Conservation (phyloP, 495 filamentous ascomycete species). For the Gamarada debralockiae region DNA sequence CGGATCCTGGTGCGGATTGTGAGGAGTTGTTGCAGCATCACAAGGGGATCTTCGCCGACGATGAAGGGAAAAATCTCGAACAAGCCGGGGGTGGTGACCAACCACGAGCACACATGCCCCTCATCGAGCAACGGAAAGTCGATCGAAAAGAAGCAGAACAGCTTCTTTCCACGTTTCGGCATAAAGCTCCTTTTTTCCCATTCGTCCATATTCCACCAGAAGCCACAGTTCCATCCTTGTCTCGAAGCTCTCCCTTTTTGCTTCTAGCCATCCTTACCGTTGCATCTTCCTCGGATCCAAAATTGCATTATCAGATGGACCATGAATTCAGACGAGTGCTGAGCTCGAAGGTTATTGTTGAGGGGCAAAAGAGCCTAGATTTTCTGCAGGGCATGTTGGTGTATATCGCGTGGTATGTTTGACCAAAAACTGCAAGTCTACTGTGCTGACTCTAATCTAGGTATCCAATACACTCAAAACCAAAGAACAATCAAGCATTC, state of each 20-base stretch:
- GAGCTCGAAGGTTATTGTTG: constrained; percentile 27
- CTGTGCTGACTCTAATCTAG: constrained; percentile 14
- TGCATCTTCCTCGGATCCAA: constrained; percentile 19
- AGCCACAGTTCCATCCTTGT: constrained; percentile 27
- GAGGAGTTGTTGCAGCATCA: constrained; percentile 15
- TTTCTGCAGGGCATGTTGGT: constrained; percentile 38
- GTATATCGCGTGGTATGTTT: constrained; percentile 35
- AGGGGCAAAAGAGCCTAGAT: constrained; percentile 34
- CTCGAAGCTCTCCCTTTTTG: constrained; percentile 33
- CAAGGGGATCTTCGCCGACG: constrained; percentile 15
- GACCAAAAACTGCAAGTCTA: background rate
- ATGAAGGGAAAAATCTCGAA: background rate
- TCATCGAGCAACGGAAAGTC: background rate
- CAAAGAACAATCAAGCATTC: constrained; percentile 26
- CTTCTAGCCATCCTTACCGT: constrained; percentile 30
- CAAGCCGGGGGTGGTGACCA: background rate
- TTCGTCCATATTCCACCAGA: constrained; percentile 30
- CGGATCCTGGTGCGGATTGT: constrained; percentile 6
- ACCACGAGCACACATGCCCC: background rate
- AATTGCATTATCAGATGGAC: constrained; percentile 25
- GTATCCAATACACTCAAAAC: constrained; percentile 28
- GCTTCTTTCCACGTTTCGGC: constrained; percentile 13
- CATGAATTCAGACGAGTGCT: constrained; percentile 27
- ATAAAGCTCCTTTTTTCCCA: constrained; percentile 32
- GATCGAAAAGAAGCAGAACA: constrained; percentile 13